phyloP scores from a whole-genome alignment of 2,329 filamentous ascomycete genomes.

The Aspergillus calidoustus region DNA sequence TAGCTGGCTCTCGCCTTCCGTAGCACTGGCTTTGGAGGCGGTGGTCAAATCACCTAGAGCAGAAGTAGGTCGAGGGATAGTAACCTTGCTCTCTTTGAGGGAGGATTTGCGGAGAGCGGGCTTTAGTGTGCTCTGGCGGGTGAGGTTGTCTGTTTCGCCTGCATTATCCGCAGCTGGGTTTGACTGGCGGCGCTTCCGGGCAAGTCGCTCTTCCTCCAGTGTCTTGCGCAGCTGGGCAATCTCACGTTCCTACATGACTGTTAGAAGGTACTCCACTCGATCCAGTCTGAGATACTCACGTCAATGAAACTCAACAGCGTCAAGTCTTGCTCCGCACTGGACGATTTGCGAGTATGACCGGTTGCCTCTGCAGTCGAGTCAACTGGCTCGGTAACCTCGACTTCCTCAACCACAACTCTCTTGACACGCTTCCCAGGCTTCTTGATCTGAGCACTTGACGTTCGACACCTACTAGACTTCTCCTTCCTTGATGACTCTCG shows the following conservation, averaged over 20 bases:
- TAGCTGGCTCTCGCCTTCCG: constrained; percentile 37
- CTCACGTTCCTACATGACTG: constrained; percentile 43
- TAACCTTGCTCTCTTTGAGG: constrained; percentile 54
- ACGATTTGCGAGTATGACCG: constrained; percentile 34
- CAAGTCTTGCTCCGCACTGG: constrained; percentile 43
- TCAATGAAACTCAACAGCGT: constrained; percentile 62
- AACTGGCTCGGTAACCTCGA: constrained; percentile 36
- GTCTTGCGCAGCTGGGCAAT: constrained; percentile 59
- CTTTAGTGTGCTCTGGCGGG: constrained; percentile 45
- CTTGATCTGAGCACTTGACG: constrained; percentile 26
- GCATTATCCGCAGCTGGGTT: constrained; percentile 36
- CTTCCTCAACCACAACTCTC: constrained; percentile 42
- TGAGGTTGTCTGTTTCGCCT: constrained; percentile 45
- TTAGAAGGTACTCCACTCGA: background rate
- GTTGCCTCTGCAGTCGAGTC: constrained; percentile 33
- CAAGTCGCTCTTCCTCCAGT: constrained; percentile 59
- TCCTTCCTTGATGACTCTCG: constrained; percentile 29
- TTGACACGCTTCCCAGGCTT: constrained; percentile 47
- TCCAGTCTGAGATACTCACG: constrained; percentile 33
- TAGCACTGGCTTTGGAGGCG: constrained; percentile 33
- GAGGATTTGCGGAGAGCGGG: constrained; percentile 59
- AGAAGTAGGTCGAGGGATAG: constrained; percentile 38
- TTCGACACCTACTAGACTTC: constrained; percentile 26
- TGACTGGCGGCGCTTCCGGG: constrained; percentile 46
- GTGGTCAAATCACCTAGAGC: constrained; percentile 41